Percentiles rank a stretch among this genome's conserved stretches.
phyloP scores from a whole-genome alignment of 73 alveolate species.

The Paramecium pentaurelia region DNA sequence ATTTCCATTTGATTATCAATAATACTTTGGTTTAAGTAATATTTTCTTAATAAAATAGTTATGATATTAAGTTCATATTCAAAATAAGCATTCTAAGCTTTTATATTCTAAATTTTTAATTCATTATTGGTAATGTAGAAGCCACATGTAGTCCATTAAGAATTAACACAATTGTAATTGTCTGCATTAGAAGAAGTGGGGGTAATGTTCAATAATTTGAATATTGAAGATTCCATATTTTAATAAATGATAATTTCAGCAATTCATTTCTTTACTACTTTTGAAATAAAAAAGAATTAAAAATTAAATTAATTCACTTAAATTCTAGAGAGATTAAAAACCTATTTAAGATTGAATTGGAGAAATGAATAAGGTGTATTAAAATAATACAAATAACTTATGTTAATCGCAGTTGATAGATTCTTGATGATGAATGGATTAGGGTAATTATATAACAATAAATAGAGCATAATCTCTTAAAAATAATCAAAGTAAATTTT shows the following conservation, averaged over 20 bases:
- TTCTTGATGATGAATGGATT: constrained; percentile 3
- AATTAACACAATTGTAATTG: background rate
- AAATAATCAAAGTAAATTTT: background rate
- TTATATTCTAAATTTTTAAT: background rate
- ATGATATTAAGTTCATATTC: background rate
- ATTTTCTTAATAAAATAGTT: background rate
- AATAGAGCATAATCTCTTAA: background rate
- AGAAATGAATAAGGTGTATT: background rate
- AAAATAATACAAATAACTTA: background rate
- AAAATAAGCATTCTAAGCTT: background rate
- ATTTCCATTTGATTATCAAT: background rate
- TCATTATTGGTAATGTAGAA: background rate
- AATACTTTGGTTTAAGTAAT: background rate
- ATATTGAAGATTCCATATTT: background rate
- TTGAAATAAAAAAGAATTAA: background rate
- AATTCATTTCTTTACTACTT: background rate
- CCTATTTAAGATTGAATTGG: background rate
- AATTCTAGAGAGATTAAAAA: background rate
- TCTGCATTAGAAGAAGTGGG: constrained; percentile 5
- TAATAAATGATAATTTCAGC: background rate
- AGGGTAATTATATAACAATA: background rate
- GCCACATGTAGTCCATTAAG: background rate
- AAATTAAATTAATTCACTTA: background rate
- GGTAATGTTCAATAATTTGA: background rate
- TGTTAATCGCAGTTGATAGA: background rate